Conservation (phyloP, 768 basidiomycete species). For the Hemileccinum impolitum region DNA sequence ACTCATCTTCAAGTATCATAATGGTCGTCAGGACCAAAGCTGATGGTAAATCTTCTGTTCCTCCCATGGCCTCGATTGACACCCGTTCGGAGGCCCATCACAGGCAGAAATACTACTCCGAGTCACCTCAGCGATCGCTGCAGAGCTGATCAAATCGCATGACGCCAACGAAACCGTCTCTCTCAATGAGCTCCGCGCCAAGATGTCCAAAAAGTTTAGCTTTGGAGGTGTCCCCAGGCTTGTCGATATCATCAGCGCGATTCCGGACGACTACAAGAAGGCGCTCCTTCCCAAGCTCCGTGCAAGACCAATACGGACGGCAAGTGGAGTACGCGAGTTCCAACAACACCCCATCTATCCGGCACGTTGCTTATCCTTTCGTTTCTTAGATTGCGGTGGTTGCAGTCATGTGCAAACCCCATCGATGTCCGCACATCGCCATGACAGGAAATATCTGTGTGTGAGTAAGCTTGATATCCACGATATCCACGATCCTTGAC, state of each 20-base stretch:
- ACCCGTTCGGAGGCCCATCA: constrained; percentile 53
- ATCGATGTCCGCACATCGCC: constrained; percentile 98
- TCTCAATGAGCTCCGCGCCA: constrained; percentile 82
- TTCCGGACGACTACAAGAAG: constrained; percentile 96
- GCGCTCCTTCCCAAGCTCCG: constrained; percentile 84
- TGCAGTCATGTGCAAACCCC: constrained; percentile 99
- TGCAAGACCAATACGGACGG: constrained; percentile 93
- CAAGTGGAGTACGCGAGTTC: constrained; percentile 72
- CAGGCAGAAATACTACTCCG: constrained; percentile 89
- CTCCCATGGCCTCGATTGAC: not conserved
- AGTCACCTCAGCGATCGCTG: constrained; percentile 91
- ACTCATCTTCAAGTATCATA: not conserved
- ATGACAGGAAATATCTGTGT: constrained; percentile 99
- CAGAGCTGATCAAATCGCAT: constrained; percentile 87
- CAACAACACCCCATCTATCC: not conserved
- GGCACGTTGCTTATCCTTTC: not conserved
- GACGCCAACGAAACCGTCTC: constrained; percentile 75
- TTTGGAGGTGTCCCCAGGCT: constrained; percentile 86
- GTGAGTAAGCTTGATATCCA: constrained; percentile 41
- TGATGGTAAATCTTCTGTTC: constrained; percentile 27
- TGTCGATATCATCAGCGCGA: constrained; percentile 97
- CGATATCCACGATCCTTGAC: constrained; percentile 4
- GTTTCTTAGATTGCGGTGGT: constrained; percentile 85
- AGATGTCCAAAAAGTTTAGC: constrained; percentile 86
- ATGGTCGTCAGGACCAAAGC: constrained; percentile 43